phyloP scores from a whole-genome alignment of 306 rosid species.

The Acacia confusa region DNA sequence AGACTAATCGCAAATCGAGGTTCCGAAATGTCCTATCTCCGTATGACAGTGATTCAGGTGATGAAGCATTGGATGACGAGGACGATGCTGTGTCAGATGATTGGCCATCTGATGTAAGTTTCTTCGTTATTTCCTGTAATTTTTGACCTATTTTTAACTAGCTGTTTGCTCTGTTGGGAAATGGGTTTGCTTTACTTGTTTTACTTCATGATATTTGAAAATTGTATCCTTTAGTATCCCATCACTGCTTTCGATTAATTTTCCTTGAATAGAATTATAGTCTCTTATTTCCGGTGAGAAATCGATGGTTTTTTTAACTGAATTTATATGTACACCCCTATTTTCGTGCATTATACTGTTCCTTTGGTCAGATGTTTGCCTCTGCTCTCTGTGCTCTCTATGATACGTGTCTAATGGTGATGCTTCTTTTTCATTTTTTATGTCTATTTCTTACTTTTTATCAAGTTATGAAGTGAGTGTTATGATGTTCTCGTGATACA shows the following conservation, averaged over 20 bases:
- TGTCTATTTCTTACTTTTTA: background rate
- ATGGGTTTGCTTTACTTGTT: background rate
- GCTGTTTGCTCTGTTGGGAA: background rate
- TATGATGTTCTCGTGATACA: background rate
- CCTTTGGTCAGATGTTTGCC: background rate
- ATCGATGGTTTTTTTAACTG: background rate
- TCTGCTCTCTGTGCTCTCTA: background rate
- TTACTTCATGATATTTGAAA: background rate
- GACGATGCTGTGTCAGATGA: conserved; percentile 34
- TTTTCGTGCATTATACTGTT: background rate
- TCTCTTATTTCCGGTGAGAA: background rate
- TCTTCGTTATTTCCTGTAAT: background rate
- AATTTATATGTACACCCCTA: background rate
- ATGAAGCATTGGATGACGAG: conserved; percentile 31
- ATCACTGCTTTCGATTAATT: background rate
- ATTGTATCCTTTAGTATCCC: background rate
- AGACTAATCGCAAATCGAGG: conserved; percentile 65
- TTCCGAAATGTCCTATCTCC: conserved; percentile 53
- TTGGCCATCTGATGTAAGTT: conserved; percentile 63
- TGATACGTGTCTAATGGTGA: background rate
- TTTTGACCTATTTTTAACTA: background rate
- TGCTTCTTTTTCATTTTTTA: background rate
- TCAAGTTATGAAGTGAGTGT: background rate
- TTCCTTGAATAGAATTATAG: background rate
- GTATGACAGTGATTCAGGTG: conserved; percentile 54